A percentile compares a stretch with the other conserved stretches of the same genome.
phyloP scores from a whole-genome alignment of 352 stramenopile species.

The Globisporangium apiculatum region DNA sequence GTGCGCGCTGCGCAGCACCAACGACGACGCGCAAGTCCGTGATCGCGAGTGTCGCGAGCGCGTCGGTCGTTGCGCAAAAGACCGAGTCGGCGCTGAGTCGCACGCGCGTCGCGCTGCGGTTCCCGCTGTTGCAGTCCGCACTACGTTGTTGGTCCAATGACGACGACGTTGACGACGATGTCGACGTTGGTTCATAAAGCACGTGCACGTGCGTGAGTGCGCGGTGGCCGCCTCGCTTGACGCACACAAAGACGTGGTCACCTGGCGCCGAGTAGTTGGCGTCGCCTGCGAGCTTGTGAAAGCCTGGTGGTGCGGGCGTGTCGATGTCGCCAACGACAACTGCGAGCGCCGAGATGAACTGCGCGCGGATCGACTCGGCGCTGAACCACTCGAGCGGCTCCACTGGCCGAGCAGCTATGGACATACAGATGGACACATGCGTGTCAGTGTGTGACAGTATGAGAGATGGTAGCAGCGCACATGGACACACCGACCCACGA shows the following conservation, averaged over 20 bases:
- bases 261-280: slow-evolving; percentile 60
- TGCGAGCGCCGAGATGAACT: slow-evolving; percentile 60
- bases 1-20: slow-evolving; percentile 17
- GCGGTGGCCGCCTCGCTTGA: slow-evolving; percentile 34
- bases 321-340: slow-evolving; percentile 54
- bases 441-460: background rate
- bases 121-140: too few species aligned
- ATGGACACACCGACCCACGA: too few species aligned
- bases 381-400: slow-evolving; percentile 38
- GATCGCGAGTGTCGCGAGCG: slow-evolving; percentile 38
- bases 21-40: slow-evolving; percentile 46
- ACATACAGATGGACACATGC: background rate
- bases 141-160: too few species aligned
- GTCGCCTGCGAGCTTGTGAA: slow-evolving; percentile 40
- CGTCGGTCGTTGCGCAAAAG: slow-evolving; percentile 15
- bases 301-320: slow-evolving; percentile 39
- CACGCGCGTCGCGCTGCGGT: slow-evolving; percentile 11
- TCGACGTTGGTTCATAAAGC: background rate
- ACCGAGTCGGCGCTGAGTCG: slow-evolving; percentile 24
- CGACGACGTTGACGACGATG: too few species aligned
- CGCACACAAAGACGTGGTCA: slow-evolving; percentile 64
- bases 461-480: too few species aligned
- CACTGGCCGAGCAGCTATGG: slow-evolving; percentile 31
- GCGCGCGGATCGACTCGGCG: slow-evolving; percentile 17
- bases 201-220: slow-evolving; percentile 34